Base-by-base conservation (phyloP, 2,329 filamentous ascomycete genomes). In the Colletotrichum liriopes region DNA sequence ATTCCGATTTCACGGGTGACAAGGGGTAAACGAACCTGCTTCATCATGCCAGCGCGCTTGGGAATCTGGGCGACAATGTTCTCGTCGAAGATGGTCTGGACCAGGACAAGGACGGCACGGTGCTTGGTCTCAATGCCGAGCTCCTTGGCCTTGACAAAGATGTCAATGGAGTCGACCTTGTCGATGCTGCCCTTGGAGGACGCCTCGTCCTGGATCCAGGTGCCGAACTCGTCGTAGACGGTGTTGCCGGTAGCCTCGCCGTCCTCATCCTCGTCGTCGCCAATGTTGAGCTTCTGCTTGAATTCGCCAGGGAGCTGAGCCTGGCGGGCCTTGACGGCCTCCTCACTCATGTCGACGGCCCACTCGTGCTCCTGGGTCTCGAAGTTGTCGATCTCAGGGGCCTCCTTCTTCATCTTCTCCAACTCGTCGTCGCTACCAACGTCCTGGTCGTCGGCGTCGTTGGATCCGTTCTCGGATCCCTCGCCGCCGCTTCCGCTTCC, bases 71-170 rank as follows among this genome's bases (percentile, higher is more conserved):
- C 91, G 81, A 92, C 87, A 75, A 98, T 95, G 82, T 94, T 93
- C 80, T 97, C 92, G 82, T 97, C 92, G 82, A 99, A 99, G 77
- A 99, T 88, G 76, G 94, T 96, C 87, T 98, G 95, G 60, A 95
- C 94, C 55, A 99, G 91, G 71, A 99, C 95, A 69, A 95, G 90
- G 67, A 98, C 89, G 60, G 95, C 98, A 85, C 93, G 95, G 88
- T 98, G 94, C 91, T 98, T 99, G 85, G 84, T 84, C 85, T 98
- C 96, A 75, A 99, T 96, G 77, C 95, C 95, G 68, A 98, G 88
- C 78, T 98, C 96, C 86, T 97, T 96, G 75, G 96, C 96, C 89
- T 99, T 98, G 85, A 97, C 86, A 84, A 97, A 98, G 81, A 99
- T 94, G 49, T 95, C 93, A 76, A 98, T 89, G 79, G 97, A 95